These are phyloP conservation scores for Wallemia hederae DNA, from an alignment of 1,284 basidiomycete genomes.

Conservation along the genomic window DNA sequence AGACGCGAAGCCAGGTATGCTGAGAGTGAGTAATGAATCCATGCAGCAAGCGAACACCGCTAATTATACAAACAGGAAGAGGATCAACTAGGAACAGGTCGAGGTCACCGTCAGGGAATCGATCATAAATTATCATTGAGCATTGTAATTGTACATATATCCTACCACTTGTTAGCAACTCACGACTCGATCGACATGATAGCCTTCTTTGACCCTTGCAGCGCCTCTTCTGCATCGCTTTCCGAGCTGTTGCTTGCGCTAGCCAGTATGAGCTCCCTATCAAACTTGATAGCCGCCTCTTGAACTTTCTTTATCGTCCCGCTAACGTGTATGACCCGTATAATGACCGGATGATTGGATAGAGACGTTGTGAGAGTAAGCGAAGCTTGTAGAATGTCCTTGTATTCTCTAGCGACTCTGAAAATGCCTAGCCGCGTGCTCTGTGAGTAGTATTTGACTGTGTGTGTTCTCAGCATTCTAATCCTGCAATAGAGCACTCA, in stretches of 20 bases:
- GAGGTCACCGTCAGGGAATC: background rate
- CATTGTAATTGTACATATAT: background rate
- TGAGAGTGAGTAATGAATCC: background rate
- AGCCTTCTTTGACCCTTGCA: background rate
- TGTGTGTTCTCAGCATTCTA: slow-evolving; percentile 3
- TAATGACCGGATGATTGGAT: slow-evolving; percentile 8
- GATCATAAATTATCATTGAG: background rate
- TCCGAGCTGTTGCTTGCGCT: background rate
- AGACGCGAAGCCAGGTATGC: background rate
- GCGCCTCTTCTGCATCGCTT: background rate
- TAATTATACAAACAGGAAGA: background rate
- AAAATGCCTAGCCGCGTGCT: slow-evolving; percentile 14
- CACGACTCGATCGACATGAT: background rate
- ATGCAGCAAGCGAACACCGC: background rate
- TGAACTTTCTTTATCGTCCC: slow-evolving; percentile 17
- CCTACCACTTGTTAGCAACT: background rate
- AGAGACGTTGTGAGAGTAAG: slow-evolving; percentile 10
- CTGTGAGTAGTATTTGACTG: slow-evolving; percentile 16
- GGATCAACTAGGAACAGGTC: background rate
- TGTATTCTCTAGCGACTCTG: slow-evolving; percentile 14
- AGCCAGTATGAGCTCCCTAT: slow-evolving; percentile 10
- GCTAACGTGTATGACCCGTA: slow-evolving; percentile 14
- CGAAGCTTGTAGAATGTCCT: slow-evolving; percentile 11
- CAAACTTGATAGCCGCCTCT: slow-evolving; percentile 13
- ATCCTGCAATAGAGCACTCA: background rate